phyloP scores from a whole-genome alignment of 108 stramenopile genomes.

The Ochromonas danica region DNA sequence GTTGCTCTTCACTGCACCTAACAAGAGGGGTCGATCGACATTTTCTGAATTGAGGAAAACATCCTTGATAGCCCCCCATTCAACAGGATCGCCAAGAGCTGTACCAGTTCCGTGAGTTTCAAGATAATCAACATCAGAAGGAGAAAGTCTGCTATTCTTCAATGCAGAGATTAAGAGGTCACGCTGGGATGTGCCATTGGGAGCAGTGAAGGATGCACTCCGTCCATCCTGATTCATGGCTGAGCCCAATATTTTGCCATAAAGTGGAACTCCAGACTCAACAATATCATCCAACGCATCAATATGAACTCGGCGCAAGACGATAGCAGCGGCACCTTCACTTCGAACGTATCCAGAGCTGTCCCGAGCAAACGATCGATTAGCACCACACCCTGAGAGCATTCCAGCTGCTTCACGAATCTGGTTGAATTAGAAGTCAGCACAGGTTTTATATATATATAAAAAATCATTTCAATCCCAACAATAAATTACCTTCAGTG shows the following conservation, averaged over 20 bases:
- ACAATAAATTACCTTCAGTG: slow-evolving; percentile 40
- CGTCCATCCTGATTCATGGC: slow-evolving; percentile 56
- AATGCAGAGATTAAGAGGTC: slow-evolving; percentile 42
- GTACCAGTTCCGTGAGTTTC: slow-evolving; percentile 60
- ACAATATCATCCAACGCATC: background rate
- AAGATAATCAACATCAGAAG: slow-evolving; percentile 41
- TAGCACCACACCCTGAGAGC: background rate
- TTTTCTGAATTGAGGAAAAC: background rate
- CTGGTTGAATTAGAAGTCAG: background rate
- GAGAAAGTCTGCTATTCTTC: slow-evolving; percentile 33
- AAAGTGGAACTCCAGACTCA: too few relatives aligned
- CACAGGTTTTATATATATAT: background rate
- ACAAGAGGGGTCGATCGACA: slow-evolving; percentile 36
- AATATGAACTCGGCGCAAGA: background rate
- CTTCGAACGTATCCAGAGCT: slow-evolving; percentile 42
- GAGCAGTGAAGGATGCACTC: slow-evolving; percentile 55
- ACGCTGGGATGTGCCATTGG: slow-evolving; percentile 51
- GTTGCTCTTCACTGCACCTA: slow-evolving; percentile 57
- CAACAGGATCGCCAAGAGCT: slow-evolving; percentile 58
- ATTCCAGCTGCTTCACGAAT: slow-evolving; percentile 5
- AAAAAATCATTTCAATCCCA: background rate
- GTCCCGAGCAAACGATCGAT: background rate
- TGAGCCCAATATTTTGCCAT: slow-evolving; percentile 38
- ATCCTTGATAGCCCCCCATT: slow-evolving; percentile 48
- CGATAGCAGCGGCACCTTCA: slow-evolving; percentile 35